Evolutionary conservation across 192 early-diverging fungal genomes (phyloP), one percentile per base, ranked within the genome.

Genomic region (Lobulomyces angularis): DNA sequence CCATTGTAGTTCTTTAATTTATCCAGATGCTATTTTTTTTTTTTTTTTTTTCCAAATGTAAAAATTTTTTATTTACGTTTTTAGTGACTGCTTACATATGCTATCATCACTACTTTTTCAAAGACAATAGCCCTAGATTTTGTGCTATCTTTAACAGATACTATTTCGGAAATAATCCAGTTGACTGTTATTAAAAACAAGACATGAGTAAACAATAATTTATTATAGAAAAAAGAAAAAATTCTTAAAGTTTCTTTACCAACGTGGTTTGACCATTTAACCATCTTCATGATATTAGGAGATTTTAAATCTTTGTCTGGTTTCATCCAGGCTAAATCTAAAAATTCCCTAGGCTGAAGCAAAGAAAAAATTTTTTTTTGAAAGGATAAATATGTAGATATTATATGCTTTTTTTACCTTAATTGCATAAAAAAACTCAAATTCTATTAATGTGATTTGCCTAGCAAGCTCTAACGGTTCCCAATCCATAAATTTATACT

Each of bases 1-100:
- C 62, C 72, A 39, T 76, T 76, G 48, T 69, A 71, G 52, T 76
- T 76, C 40, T 67, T 61, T 23, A 76, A 39, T 20, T 59, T 59
- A 19, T 61, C 50, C 6, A 68, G 34, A 11, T 67, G 50, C 53
- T 64, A n/a, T 26, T 33, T 18, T 20, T 2, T 12, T 7, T 21
- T 6, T 21, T 26, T n/a, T n/a, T n/a, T n/a, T n/a, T n/a, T n/a
- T n/a, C n/a, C n/a, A n/a, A n/a, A n/a, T n/a, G 31, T 16, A 23
- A 22, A 60, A 11, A 19, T 19, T 0, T 21, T 3, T 21, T 3
- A 7, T 12, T 12, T 27, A 7, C 42, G 24, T 53, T 35, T 14
- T 30, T 25, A 45, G 28, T 52, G 38, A 50, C 26, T 22, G 8
- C 43, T 4, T 37, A 56, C 55, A 46, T 66, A 50, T 20, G 52